phyloP scores from a whole-genome alignment of 164 flowering plant genomes.

The Vitis cinerea region DNA sequence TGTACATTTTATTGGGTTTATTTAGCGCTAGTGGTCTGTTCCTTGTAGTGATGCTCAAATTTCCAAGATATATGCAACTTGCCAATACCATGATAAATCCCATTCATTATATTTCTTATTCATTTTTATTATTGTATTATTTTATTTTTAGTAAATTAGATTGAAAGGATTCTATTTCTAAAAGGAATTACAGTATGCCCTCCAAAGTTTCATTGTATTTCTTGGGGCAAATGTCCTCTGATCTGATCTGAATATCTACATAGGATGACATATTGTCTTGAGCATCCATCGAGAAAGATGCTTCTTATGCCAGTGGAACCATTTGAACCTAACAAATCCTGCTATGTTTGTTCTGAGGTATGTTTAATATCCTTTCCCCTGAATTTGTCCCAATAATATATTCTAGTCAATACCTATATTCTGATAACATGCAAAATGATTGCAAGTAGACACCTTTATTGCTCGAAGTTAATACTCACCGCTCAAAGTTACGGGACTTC shows the following conservation, averaged over 20 bases:
- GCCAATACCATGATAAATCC: no score
- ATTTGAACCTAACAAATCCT: conserved; percentile 84
- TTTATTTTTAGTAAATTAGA: neutral
- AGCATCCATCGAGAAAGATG: conserved; percentile 74
- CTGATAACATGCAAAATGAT: conserved; percentile 18
- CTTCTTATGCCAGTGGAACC: conserved; percentile 97
- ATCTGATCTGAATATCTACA: conserved; percentile 8
- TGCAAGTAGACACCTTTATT: conserved; percentile 68
- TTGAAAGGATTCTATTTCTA: no score
- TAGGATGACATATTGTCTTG: conserved; percentile 90
- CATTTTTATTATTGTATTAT: neutral
- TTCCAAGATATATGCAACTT: no score
- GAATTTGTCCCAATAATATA: neutral
- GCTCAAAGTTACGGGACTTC: conserved; percentile 73
- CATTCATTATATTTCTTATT: no score
- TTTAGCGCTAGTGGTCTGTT: no score
- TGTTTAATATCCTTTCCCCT: conserved; percentile 3
- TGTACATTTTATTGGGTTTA: no score
- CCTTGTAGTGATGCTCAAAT: no score
- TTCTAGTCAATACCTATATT: neutral
- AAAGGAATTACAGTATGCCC: no score
- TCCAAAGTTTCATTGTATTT: no score
- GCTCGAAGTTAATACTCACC: conserved; percentile 76
- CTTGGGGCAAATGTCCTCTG: neutral
- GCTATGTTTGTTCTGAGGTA: conserved; percentile 97